A percentile compares a stretch with the other conserved stretches of the same genome.
Evolutionary conservation across 2,329 filamentous ascomycete genomes (phyloP).

Genomic region (Alternaria consortialis): DNA sequence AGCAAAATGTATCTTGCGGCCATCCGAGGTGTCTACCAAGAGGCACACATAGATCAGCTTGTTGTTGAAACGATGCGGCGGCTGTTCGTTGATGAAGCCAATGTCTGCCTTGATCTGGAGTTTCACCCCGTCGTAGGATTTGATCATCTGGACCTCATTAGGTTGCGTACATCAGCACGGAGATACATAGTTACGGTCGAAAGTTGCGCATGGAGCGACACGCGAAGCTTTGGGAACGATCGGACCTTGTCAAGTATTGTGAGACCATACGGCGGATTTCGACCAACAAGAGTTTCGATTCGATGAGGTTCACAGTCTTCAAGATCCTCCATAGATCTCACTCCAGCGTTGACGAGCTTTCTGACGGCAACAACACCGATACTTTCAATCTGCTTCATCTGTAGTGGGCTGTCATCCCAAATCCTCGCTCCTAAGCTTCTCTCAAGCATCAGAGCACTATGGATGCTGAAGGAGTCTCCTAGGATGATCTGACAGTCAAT

Average conservation of each 20-base stretch:
- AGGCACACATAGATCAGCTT: constrained; percentile 75
- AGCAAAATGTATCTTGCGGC: constrained; percentile 73
- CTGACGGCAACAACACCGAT: constrained; percentile 79
- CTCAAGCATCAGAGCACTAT: constrained; percentile 77
- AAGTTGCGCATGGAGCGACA: constrained; percentile 62
- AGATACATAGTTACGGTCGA: constrained; percentile 48
- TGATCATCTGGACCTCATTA: constrained; percentile 26
- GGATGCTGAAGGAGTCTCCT: constrained; percentile 72
- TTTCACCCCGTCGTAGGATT: constrained; percentile 56
- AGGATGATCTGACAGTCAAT: constrained; percentile 73
- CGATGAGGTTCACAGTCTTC: constrained; percentile 71
- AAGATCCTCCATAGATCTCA: constrained; percentile 76
- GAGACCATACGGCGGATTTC: constrained; percentile 83
- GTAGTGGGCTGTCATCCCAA: constrained; percentile 84
- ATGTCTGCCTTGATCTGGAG: constrained; percentile 72
- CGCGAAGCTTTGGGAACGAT: constrained; percentile 74
- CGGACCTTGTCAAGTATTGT: constrained; percentile 71
- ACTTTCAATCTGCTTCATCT: constrained; percentile 83
- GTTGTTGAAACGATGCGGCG: constrained; percentile 69
- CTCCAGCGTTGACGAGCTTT: constrained; percentile 75
- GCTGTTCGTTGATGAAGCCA: constrained; percentile 73
- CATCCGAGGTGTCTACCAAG: constrained; percentile 75
- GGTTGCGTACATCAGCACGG: not conserved
- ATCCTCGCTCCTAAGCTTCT: constrained; percentile 76
- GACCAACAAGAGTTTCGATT: constrained; percentile 79